phyloP scores from a whole-genome alignment of 1,284 basidiomycete species.

The Inonotus hispidus region DNA sequence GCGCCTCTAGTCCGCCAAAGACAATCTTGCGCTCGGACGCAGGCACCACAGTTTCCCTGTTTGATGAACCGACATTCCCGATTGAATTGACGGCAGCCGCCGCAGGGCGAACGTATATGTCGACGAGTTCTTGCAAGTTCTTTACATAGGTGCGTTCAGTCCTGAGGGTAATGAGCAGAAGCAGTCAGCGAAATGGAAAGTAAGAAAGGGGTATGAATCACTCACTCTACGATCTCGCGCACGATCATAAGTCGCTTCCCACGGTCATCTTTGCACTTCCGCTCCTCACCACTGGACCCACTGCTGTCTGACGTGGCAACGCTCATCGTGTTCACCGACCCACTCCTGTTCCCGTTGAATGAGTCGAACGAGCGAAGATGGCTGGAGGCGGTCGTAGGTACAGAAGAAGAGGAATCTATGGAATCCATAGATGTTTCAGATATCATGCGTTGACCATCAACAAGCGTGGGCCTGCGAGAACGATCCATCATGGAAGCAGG shows the following conservation, averaged over 20 bases:
- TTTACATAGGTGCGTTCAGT: conserved; percentile 96
- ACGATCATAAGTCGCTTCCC: conserved; percentile 74
- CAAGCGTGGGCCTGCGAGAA: conserved; percentile 58
- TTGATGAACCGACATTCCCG: conserved; percentile 54
- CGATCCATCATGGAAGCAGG: conserved; percentile 41
- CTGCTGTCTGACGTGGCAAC: conserved; percentile 68
- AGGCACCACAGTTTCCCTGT: conserved; percentile 85
- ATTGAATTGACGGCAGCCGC: conserved; percentile 65
- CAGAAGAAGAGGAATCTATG: conserved; percentile 23
- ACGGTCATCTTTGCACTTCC: conserved; percentile 87
- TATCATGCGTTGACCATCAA: conserved; percentile 48
- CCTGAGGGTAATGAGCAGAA: conserved; percentile 34
- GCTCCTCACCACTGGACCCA: conserved; percentile 58
- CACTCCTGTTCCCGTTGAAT: conserved; percentile 51
- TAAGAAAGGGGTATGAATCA: conserved; percentile 20
- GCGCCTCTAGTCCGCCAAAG: conserved; percentile 86
- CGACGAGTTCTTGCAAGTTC: conserved; percentile 86
- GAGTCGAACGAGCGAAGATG: conserved; percentile 60
- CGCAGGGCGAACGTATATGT: conserved; percentile 92
- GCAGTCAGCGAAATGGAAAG: conserved; percentile 20
- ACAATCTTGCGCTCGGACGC: conserved; percentile 84
- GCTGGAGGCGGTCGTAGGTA: conserved; percentile 36
- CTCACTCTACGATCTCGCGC: conserved; percentile 82
- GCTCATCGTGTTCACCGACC: conserved; percentile 61
- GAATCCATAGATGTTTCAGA: conserved; percentile 37